Base-by-base conservation (phyloP, 1,284 basidiomycete species). In the Paramarasmius palmivorus region DNA sequence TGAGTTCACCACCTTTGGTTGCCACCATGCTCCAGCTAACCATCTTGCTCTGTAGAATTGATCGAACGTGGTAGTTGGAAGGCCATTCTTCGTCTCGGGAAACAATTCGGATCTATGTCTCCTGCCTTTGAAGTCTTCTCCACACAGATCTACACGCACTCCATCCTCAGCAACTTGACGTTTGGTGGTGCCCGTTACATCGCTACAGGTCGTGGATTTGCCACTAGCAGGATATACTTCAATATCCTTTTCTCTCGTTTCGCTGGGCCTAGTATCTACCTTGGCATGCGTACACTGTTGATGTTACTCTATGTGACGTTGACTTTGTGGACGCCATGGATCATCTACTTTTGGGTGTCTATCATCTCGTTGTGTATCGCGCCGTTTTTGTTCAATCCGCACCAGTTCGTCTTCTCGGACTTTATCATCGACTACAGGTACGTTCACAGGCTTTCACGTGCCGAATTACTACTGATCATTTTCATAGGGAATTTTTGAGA, bases 171-270 rank as follows among this genome's bases (percentile, higher is more conserved):
- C 72, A 95, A 97, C 73, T 76, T 97, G 75, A 95, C 92, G 3
- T 96, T 96, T 59, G 95, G 95, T 72, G 95, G 95, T 56, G 95
- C 95, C 49, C 85, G 95, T 57, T 98, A 97, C 72, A 98, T 98
- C 62, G 94, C 95, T n/a, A 98, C 95, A n/a, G 95, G 95, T 54
- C 92, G 95, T 82, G 95, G 95, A 40, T 98, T 98, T 67, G 95
- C 95, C 15, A 97, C 95, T 6, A 92, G 92, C 19, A 83, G 95
- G 53, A 92, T 96, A 60, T 90, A 88, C 58, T 98, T 98, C 78
- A 90, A 85, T 67, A 95, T 95, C 61, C 76, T 97, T 19, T 95
- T 94, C 76, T 97, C 95, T 59, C 91, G 95, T 54, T 98, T 98
- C 71, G 95, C 95, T 40, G 95, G 95, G 4, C 95, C 95, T 4